phyloP scores from a whole-genome alignment of 805 yeast genomes.

The Myxozyma neotropica region DNA sequence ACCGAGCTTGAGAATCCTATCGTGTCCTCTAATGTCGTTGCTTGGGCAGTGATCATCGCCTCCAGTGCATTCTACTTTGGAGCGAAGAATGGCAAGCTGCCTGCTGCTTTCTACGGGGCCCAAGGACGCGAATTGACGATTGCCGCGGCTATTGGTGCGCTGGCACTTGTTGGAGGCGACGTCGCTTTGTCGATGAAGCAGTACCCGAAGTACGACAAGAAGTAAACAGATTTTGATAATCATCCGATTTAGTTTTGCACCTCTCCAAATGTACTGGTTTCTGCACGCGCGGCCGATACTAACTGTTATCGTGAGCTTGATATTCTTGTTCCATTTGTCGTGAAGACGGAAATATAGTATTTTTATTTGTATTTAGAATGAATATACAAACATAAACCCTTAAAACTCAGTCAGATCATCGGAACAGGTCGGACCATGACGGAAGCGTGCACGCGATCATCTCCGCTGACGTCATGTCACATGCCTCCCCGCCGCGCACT shows the following conservation, averaged over 20 bases:
- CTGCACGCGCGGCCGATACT: background rate
- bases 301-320: background rate
- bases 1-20: constrained; percentile 1
- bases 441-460: background rate
- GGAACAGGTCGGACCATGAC: background rate
- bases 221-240: background rate
- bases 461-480: background rate
- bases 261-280: background rate
- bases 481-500: background rate
- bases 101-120: constrained; percentile 5
- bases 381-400: background rate
- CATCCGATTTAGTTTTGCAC: background rate
- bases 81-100: constrained; percentile 2
- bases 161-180: constrained; percentile 15
- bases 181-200: constrained; percentile 5
- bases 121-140: background rate
- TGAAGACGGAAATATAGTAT: background rate
- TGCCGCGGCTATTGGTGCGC: constrained; percentile 6
- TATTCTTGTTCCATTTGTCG: background rate
- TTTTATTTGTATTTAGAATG: background rate
- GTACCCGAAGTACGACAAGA: constrained; percentile 14
- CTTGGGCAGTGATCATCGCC: constrained; percentile 10
- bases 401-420: background rate
- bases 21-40: background rate
- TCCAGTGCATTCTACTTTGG: constrained; percentile 3